Conservation (phyloP, 495 filamentous ascomycete genomes). For the Penicillium riverlandense region DNA sequence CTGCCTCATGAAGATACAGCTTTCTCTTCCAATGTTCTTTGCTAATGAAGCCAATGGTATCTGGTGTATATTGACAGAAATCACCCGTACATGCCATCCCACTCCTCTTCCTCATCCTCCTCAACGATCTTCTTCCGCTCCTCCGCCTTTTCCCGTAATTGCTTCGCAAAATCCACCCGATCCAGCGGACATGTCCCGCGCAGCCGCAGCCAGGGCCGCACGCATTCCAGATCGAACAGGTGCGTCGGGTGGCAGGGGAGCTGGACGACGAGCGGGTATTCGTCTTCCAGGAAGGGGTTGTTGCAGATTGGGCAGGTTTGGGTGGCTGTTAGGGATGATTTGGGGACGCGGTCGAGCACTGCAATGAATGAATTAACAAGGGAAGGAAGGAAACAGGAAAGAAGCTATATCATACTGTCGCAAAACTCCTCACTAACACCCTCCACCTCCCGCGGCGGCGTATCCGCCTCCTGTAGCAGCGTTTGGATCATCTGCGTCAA, state of each 20-base stretch:
- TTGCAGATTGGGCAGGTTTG: slow-evolving; percentile 84
- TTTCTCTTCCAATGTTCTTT: no score
- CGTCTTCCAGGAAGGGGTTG: slow-evolving; percentile 70
- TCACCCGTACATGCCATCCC: slow-evolving; percentile 71
- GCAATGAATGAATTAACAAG: background rate
- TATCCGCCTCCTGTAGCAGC: slow-evolving; percentile 55
- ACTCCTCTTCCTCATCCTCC: slow-evolving; percentile 59
- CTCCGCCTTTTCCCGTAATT: slow-evolving; percentile 56
- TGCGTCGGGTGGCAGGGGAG: slow-evolving; percentile 79
- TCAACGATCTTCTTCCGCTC: slow-evolving; percentile 46
- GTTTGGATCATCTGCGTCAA: slow-evolving; percentile 54
- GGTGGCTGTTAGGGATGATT: slow-evolving; percentile 53
- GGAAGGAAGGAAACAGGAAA: background rate
- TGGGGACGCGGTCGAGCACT: slow-evolving; percentile 73
- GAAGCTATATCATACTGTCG: slow-evolving; percentile 39
- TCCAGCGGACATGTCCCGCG: slow-evolving; percentile 89
- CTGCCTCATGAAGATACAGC: no score
- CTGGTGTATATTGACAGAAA: no score
- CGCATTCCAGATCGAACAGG: slow-evolving; percentile 87
- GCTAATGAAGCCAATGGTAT: no score
- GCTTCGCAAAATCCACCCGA: slow-evolving; percentile 68
- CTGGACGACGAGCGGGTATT: slow-evolving; percentile 76
- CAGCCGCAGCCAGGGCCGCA: slow-evolving; percentile 84
- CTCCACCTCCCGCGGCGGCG: slow-evolving; percentile 58
- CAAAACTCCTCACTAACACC: slow-evolving; percentile 78